These are phyloP conservation scores for Saccharata proteae DNA, from an alignment of 2,329 filamentous ascomycete species.

Conservation along the genomic window DNA sequence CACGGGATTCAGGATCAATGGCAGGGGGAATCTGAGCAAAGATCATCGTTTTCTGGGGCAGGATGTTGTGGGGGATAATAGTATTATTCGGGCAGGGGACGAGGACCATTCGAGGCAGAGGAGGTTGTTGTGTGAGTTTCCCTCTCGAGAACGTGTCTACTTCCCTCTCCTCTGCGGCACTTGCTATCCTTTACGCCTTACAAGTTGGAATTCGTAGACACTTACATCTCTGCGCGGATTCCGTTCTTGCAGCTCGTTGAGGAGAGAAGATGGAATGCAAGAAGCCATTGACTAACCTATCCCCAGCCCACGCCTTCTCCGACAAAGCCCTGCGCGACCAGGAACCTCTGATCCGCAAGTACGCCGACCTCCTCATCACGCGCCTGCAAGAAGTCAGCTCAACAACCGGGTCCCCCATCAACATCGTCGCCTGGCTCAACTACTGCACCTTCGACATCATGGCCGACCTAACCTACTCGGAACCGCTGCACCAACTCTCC, in stretches of 20 bases:
- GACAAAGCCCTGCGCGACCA: conserved; percentile 20
- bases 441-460: conserved; percentile 22
- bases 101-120: conserved; percentile 11
- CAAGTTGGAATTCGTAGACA: too few relatives aligned
- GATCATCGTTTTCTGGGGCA: conserved; percentile 16
- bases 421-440: conserved; percentile 8
- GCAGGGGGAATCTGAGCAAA: conserved; percentile 15
- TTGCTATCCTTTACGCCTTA: too few relatives aligned
- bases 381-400: not conserved
- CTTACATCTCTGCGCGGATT: too few relatives aligned
- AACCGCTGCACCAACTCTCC: conserved; percentile 19
- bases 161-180: too few relatives aligned
- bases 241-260: too few relatives aligned
- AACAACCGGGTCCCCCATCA: not conserved
- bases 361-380: conserved; percentile 20
- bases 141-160: too few relatives aligned
- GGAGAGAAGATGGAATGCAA: too few relatives aligned
- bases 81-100: conserved; percentile 9
- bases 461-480: conserved; percentile 21
- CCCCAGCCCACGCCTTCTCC: conserved; percentile 22
- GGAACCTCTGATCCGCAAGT: conserved; percentile 19
- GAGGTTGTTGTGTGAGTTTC: too few relatives aligned
- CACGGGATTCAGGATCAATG: conserved; percentile 13
- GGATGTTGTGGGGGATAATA: conserved; percentile 21
- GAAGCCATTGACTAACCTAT: too few relatives aligned